phyloP scores from a whole-genome alignment of 345 rosid species.

The Eucalyptus viminalis region DNA sequence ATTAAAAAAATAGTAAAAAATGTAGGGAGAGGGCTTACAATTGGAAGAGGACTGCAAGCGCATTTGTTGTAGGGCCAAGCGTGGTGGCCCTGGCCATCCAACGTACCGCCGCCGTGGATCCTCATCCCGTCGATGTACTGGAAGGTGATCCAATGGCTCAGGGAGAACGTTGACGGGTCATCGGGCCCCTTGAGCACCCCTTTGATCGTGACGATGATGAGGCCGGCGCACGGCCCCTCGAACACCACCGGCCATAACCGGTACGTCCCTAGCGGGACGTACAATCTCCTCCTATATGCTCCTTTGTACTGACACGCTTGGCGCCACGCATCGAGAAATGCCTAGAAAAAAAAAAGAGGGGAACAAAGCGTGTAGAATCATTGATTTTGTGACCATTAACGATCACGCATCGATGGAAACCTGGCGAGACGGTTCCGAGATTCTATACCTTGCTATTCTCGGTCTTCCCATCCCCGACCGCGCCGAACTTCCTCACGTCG shows the following conservation, averaged over 20 bases:
- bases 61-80: conserved; percentile 15
- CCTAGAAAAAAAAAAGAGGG: background rate
- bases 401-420: background rate
- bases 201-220: background rate
- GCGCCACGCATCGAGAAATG: conserved; percentile 6
- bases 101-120: conserved; percentile 6
- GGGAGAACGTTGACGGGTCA: background rate
- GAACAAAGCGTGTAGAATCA: too few relatives aligned
- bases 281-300: background rate
- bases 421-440: background rate
- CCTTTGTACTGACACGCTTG: conserved; percentile 2
- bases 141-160: conserved; percentile 8
- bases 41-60: conserved; percentile 4
- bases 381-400: too few relatives aligned
- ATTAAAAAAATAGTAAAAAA: background rate
- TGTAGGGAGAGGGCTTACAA: background rate
- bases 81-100: conserved; percentile 15
- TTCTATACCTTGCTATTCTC: background rate
- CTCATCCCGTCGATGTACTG: background rate
- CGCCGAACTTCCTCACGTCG: conserved; percentile 5
- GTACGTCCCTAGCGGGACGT: conserved; percentile 9
- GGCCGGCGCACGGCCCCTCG: conserved; percentile 18
- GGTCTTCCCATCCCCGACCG: conserved; percentile 1
- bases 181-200: conserved; percentile 7
- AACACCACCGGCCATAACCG: background rate